Conservation (phyloP, 805 yeast species). For the Sugiyamaella marilandica region DNA sequence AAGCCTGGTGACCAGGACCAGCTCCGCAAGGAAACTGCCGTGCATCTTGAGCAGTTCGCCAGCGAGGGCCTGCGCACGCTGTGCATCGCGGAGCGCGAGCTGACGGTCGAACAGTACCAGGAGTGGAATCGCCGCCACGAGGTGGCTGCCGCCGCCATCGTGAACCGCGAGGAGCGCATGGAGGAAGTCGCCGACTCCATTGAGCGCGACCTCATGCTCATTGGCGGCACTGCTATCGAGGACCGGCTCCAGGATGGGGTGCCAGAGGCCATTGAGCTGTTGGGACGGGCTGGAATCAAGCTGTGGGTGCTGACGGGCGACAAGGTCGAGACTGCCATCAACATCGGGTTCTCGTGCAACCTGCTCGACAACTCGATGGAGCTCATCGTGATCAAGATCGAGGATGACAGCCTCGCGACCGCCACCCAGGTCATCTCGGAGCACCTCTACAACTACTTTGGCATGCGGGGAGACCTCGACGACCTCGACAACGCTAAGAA, state of each 20-base stretch:
- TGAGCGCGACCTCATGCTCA: conserved; percentile 51
- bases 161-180: conserved; percentile 56
- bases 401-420: conserved; percentile 27
- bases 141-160: conserved; percentile 55
- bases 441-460: conserved; percentile 49
- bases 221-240: conserved; percentile 84
- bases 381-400: conserved; percentile 50
- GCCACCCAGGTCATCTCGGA: conserved; percentile 39
- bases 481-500: conserved; percentile 48
- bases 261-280: conserved; percentile 64
- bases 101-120: conserved; percentile 43
- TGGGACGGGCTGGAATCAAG: conserved; percentile 72
- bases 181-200: conserved; percentile 57
- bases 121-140: conserved; percentile 55
- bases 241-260: conserved; percentile 78
- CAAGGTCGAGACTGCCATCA: conserved; percentile 82
- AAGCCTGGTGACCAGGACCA: conserved; percentile 35
- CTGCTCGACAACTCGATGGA: conserved; percentile 68
- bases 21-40: conserved; percentile 56
- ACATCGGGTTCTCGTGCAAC: conserved; percentile 80
- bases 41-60: conserved; percentile 69
- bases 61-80: conserved; percentile 76
- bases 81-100: conserved; percentile 61
- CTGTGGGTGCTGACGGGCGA: conserved; percentile 86
- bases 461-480: conserved; percentile 43